These are phyloP conservation scores for Pseudozyma thailandica DNA, from an alignment of 1,284 basidiomycete species.

Conservation along the genomic window DNA sequence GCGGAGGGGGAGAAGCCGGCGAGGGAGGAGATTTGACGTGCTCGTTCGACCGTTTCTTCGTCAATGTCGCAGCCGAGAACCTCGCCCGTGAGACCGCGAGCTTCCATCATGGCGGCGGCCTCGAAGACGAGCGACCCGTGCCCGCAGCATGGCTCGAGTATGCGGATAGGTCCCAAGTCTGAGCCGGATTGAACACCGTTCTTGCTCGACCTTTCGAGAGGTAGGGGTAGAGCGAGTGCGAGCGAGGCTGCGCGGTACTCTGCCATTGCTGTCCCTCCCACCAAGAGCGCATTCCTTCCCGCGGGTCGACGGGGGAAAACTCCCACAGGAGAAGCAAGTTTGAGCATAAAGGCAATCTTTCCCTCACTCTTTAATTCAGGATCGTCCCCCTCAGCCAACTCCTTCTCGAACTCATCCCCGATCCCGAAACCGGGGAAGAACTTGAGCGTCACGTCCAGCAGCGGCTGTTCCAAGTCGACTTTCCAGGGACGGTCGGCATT, in stretches of 20 bases:
- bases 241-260: conserved; percentile 45
- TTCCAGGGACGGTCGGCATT: conserved; percentile 14
- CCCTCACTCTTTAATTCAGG: conserved; percentile 27
- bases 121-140: conserved; percentile 47
- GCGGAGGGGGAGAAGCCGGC: conserved; percentile 18
- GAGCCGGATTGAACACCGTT: conserved; percentile 7
- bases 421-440: conserved; percentile 50
- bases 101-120: conserved; percentile 43
- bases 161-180: conserved; percentile 12
- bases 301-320: conserved; percentile 18
- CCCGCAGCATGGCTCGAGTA: conserved; percentile 51
- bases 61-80: conserved; percentile 45
- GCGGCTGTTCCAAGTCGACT: conserved; percentile 44
- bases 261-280: conserved; percentile 48
- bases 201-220: conserved; percentile 11
- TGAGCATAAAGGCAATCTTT: conserved; percentile 40
- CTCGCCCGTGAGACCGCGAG: conserved; percentile 25
- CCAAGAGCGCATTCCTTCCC: conserved; percentile 33
- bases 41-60: conserved; percentile 26
- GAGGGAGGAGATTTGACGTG: conserved; percentile 21
- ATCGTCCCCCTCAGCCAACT: conserved; percentile 19
- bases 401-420: conserved; percentile 48
- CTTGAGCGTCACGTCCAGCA: conserved; percentile 49
- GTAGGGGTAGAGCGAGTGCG: conserved; percentile 35
- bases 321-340: conserved; percentile 18